Evolutionary conservation across 345 rosid species (phyloP).

Genomic region (Cardamine occulta): DNA sequence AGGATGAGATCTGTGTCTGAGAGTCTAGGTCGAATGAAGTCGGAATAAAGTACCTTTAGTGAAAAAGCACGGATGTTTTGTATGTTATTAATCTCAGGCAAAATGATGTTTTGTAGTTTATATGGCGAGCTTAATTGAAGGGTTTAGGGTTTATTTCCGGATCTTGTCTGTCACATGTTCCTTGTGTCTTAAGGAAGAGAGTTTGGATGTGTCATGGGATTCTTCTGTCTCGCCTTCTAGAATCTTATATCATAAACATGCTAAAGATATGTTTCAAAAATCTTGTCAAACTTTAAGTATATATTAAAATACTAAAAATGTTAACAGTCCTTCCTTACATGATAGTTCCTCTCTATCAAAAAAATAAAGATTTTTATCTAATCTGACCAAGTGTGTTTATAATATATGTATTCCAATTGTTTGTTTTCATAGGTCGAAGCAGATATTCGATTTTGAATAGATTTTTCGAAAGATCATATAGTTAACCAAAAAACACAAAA

Average conservation of each 20-base stretch:
- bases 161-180: neutral
- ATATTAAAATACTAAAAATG: constrained; percentile 3
- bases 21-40: constrained; percentile 70
- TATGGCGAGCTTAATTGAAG: neutral
- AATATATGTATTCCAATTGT: constrained; percentile 6
- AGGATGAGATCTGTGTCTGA: constrained; percentile 87
- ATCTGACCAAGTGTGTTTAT: constrained; percentile 12
- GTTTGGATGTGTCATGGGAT: constrained; percentile 14
- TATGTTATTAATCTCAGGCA: constrained; percentile 13
- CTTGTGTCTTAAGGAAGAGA: constrained; percentile 12
- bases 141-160: neutral
- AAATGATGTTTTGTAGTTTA: neutral
- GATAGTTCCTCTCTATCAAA: neutral
- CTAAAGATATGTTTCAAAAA: constrained; percentile 8
- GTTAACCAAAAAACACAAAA: neutral
- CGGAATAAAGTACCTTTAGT: constrained; percentile 1
- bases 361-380: neutral
- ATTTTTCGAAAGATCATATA: constrained; percentile 10
- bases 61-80: neutral
- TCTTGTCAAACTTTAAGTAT: neutral
- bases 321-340: constrained; percentile 14
- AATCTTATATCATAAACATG: neutral
- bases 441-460: constrained; percentile 22
- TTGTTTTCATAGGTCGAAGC: constrained; percentile 14
- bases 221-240: constrained; percentile 2